These are phyloP conservation scores for Termitomyces sp. DNA, from an alignment of 768 basidiomycete genomes.

Conservation along the genomic window DNA sequence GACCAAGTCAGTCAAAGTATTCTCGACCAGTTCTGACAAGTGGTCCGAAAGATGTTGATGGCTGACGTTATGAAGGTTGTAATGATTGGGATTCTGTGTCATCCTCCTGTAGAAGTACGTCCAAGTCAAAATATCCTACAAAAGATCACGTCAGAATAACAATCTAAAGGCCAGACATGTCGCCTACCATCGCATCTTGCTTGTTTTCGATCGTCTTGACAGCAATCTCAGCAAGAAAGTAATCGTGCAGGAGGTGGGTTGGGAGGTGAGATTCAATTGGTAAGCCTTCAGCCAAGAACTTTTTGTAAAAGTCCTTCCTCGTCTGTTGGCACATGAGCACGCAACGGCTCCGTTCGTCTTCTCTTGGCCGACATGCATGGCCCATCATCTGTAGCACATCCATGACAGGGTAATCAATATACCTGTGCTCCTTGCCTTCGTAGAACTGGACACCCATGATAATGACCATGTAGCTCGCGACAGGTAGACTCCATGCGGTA, in stretches of 20 bases:
- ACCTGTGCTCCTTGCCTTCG: conserved; percentile 97
- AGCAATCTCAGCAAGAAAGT: conserved; percentile 97
- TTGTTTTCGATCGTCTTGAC: conserved; percentile 99
- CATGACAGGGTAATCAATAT: conserved; percentile 97
- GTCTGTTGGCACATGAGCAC: conserved; percentile 98
- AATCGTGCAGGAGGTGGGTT: conserved; percentile 88
- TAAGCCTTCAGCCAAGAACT: conserved; percentile 94
- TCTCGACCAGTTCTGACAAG: conserved; percentile 93
- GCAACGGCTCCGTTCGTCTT: conserved; percentile 88
- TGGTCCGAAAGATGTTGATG: conserved; percentile 96
- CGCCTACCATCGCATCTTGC: conserved; percentile 84
- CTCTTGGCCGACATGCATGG: conserved; percentile 84
- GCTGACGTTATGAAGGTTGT: conserved; percentile 90
- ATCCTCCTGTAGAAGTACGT: conserved; percentile 97
- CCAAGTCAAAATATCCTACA: conserved; percentile 94
- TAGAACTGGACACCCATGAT: conserved; percentile 99
- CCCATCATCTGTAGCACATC: conserved; percentile 99
- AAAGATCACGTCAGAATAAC: not conserved
- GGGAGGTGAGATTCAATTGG: conserved; percentile 96
- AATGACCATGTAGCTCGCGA: conserved; percentile 95
- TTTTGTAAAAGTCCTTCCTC: conserved; percentile 98
- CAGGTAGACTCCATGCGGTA: conserved; percentile 92
- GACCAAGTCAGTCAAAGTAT: conserved; percentile 83
- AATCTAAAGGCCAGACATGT: not conserved
- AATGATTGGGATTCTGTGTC: conserved; percentile 96